Evolutionary conservation across 208 protist genomes (phyloP).

Genomic region (Phytomonas sp.): DNA sequence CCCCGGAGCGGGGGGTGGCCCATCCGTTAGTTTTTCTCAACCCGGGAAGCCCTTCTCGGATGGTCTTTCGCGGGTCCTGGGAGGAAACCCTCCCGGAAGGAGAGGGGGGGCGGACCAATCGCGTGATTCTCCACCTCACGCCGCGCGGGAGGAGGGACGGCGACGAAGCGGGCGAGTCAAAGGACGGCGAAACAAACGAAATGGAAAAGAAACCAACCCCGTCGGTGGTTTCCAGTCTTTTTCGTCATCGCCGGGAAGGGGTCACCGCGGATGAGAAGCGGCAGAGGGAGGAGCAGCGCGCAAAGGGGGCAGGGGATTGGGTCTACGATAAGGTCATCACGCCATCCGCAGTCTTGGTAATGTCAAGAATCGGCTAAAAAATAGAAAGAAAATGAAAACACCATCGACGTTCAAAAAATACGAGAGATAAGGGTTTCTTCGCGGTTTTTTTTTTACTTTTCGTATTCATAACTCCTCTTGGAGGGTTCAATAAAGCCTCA

Average conservation of each 20-base stretch:
- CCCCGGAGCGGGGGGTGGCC: constrained; percentile 20
- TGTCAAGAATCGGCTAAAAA: constrained; percentile 15
- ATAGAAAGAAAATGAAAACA: neutral
- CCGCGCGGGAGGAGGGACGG: neutral
- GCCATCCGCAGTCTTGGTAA: constrained; percentile 21
- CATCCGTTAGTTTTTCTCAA: constrained; percentile 44
- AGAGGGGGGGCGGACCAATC: constrained; percentile 16
- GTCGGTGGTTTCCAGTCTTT: constrained; percentile 42
- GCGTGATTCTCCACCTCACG: constrained; percentile 40
- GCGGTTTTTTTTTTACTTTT: no score
- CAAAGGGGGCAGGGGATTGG: constrained; percentile 26
- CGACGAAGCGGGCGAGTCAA: no score
- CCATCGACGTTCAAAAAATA: no score
- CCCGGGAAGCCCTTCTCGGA: constrained; percentile 21
- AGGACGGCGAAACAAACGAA: neutral
- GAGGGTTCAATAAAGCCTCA: no score
- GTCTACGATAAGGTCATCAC: constrained; percentile 40
- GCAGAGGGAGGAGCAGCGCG: constrained; percentile 3
- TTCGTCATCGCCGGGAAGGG: constrained; percentile 44
- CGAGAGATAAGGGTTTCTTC: no score
- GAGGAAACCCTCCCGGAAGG: constrained; percentile 17
- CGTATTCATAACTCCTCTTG: no score
- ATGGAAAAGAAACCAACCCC: neutral
- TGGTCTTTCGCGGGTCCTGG: constrained; percentile 61
- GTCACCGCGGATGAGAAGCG: constrained; percentile 61